These are phyloP conservation scores for Kockiozyma suomiensis DNA, from an alignment of 805 yeast genomes.

Conservation along the genomic window DNA sequence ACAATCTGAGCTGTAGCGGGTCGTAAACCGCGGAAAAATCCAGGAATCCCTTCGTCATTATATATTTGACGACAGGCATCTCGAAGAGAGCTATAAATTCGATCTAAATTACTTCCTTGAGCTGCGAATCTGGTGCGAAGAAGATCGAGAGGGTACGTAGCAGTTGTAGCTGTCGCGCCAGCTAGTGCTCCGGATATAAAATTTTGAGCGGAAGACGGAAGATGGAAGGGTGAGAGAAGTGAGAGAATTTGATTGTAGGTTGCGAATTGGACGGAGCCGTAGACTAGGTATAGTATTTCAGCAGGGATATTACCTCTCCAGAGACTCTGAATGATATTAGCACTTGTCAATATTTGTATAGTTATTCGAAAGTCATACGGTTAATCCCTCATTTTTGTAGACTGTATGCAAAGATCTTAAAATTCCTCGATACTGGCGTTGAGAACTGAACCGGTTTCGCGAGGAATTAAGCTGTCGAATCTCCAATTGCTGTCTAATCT, in stretches of 20 bases:
- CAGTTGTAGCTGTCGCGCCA: slow-evolving; percentile 70
- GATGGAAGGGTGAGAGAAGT: slow-evolving; percentile 16
- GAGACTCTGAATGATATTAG: slow-evolving; percentile 6
- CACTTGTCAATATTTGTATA: not conserved
- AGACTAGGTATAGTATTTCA: slow-evolving; percentile 75
- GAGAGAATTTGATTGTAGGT: slow-evolving; percentile 55
- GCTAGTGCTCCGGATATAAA: slow-evolving; percentile 72
- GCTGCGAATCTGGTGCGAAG: slow-evolving; percentile 85
- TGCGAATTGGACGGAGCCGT: slow-evolving; percentile 85
- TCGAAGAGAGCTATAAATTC: slow-evolving; percentile 38
- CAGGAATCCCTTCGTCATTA: slow-evolving; percentile 49
- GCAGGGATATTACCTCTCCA: slow-evolving; percentile 99
- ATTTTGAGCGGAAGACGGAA: slow-evolving; percentile 46
- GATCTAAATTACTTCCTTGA: slow-evolving; percentile 42
- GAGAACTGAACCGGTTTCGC: slow-evolving; percentile 1
- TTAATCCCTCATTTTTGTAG: slow-evolving; percentile 63
- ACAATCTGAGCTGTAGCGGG: slow-evolving; percentile 64
- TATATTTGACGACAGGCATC: slow-evolving; percentile 44
- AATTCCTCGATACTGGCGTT: slow-evolving; percentile 22
- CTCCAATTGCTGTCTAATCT: slow-evolving; percentile 72
- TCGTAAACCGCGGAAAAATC: slow-evolving; percentile 54
- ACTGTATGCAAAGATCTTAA: slow-evolving; percentile 48
- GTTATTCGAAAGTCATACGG: slow-evolving; percentile 22
- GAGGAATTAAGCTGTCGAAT: no score
- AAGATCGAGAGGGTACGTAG: slow-evolving; percentile 90